Evolutionary conservation across 2,329 filamentous ascomycete genomes (phyloP).

Genomic region (Diaporthe sp.): DNA sequence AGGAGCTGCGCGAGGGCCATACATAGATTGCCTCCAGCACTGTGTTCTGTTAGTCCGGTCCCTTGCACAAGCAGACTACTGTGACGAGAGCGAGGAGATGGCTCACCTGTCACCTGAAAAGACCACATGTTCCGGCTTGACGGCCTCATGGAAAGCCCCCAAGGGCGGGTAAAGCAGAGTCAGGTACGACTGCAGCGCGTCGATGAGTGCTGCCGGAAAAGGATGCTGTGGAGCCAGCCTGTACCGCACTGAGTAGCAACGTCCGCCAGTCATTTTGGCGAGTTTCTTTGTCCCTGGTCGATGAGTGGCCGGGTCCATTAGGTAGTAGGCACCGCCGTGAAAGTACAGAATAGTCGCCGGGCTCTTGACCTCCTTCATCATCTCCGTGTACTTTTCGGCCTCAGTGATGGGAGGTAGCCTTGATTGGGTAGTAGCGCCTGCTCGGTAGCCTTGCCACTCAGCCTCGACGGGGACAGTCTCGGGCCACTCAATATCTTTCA

Average conservation of each 20-base stretch:
- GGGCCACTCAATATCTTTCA: constrained; percentile 57
- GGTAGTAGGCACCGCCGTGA: constrained; percentile 81
- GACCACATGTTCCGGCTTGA: constrained; percentile 76
- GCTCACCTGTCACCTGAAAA: constrained; percentile 77
- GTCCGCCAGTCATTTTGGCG: constrained; percentile 75
- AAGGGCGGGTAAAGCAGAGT: constrained; percentile 79
- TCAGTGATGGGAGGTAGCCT: constrained; percentile 71
- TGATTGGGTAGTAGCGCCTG: constrained; percentile 63
- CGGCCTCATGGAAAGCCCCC: constrained; percentile 75
- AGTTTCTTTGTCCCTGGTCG: constrained; percentile 70
- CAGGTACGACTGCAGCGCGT: constrained; percentile 80
- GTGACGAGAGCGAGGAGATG: too few relatives aligned
- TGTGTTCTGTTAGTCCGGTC: constrained; percentile 47
- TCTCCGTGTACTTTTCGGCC: constrained; percentile 71
- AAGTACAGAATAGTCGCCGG: constrained; percentile 79
- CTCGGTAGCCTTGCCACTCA: constrained; percentile 82
- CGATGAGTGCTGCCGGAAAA: constrained; percentile 81
- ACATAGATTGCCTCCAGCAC: constrained; percentile 79
- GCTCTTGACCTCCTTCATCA: constrained; percentile 77
- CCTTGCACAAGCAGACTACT: too few relatives aligned
- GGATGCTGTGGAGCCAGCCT: constrained; percentile 80
- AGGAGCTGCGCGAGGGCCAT: constrained; percentile 78
- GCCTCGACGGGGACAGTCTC: constrained; percentile 71
- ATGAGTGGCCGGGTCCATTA: constrained; percentile 79
- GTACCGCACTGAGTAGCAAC: constrained; percentile 81